phyloP scores from a whole-genome alignment of 1,139 yeast genomes.

The Wickerhamiella pararugosa region DNA sequence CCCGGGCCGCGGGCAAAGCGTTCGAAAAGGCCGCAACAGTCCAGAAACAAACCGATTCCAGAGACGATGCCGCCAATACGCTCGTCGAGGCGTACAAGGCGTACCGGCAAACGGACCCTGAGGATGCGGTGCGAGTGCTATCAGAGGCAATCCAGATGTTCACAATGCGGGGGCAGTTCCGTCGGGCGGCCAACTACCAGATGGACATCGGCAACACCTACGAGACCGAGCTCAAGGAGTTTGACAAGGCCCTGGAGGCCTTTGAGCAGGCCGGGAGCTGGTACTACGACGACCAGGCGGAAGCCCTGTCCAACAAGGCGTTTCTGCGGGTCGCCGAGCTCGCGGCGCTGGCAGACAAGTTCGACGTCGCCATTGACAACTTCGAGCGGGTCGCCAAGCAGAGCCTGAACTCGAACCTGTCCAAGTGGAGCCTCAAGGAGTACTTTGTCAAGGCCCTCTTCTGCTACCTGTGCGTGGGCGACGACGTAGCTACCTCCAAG shows the following conservation, averaged over 20 bases:
- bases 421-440: slow-evolving; percentile 88
- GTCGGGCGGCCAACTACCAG: slow-evolving; percentile 90
- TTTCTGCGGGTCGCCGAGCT: slow-evolving; percentile 82
- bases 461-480: slow-evolving; percentile 71
- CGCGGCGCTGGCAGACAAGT: slow-evolving; percentile 60
- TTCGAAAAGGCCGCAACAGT: slow-evolving; percentile 76
- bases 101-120: slow-evolving; percentile 56
- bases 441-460: slow-evolving; percentile 73
- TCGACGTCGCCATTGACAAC: slow-evolving; percentile 54
- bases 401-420: slow-evolving; percentile 56
- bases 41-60: slow-evolving; percentile 59
- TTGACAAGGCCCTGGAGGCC: slow-evolving; percentile 51
- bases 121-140: slow-evolving; percentile 64
- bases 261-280: slow-evolving; percentile 95
- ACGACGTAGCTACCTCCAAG: slow-evolving; percentile 71
- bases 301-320: slow-evolving; percentile 79
- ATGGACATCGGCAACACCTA: slow-evolving; percentile 80
- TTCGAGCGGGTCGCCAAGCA: slow-evolving; percentile 68
- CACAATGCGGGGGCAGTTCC: slow-evolving; percentile 82
- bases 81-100: slow-evolving; percentile 86
- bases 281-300: slow-evolving; percentile 87
- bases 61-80: slow-evolving; percentile 86
- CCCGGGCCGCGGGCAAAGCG: slow-evolving; percentile 53
- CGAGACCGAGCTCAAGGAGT: slow-evolving; percentile 57
- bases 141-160: slow-evolving; percentile 68